Evolutionary conservation across 1,139 yeast genomes (phyloP).

Genomic region (Diutina neorugosa): DNA sequence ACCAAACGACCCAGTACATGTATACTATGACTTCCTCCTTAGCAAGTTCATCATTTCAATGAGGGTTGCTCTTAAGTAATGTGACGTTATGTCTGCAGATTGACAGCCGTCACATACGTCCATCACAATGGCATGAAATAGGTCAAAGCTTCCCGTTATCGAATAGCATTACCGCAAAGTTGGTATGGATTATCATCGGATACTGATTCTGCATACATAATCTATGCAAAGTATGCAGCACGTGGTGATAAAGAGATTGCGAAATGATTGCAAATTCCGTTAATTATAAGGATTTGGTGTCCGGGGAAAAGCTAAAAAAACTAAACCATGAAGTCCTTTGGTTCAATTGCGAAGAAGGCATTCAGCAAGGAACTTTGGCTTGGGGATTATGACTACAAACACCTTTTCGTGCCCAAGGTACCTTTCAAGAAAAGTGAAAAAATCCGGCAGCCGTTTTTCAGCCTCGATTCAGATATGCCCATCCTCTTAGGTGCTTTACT

Average conservation of each 20-base stretch:
- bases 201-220: background rate
- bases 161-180: background rate
- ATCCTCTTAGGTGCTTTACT: conserved; percentile 57
- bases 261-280: background rate
- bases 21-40: too few relatives aligned
- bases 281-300: background rate
- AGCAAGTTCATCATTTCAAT: too few relatives aligned
- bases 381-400: conserved; percentile 75
- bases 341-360: background rate
- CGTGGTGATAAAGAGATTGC: background rate
- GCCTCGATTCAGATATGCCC: conserved; percentile 71
- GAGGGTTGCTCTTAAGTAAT: background rate
- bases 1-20: too few relatives aligned
- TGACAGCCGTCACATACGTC: background rate
- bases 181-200: background rate
- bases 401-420: conserved; percentile 62
- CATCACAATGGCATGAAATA: background rate
- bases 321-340: background rate
- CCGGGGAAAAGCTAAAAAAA: background rate
- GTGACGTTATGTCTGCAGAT: background rate
- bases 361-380: conserved; percentile 49
- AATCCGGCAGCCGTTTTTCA: conserved; percentile 68
- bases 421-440: conserved; percentile 47
- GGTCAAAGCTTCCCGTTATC: background rate
- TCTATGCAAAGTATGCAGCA: background rate